Percentiles rank a stretch among this genome's conserved stretches.
phyloP scores from a whole-genome alignment of 2,329 filamentous ascomycete genomes.

The Aspergillus pseudotamarii region DNA sequence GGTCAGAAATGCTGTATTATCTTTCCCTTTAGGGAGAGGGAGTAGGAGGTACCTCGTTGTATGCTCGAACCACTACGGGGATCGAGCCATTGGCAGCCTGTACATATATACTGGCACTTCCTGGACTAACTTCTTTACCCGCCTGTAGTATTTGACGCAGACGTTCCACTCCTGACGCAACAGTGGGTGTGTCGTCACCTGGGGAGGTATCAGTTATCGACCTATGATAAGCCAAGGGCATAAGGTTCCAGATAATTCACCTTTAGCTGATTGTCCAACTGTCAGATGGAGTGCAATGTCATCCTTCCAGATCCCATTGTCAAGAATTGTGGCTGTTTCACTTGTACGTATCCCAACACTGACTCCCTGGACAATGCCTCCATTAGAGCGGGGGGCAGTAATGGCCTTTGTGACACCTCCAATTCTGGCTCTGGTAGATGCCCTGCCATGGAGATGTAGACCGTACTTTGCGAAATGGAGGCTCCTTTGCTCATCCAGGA shows the following conservation, averaged over 20 bases:
- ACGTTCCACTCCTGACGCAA: background rate
- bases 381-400: slow-evolving; percentile 54
- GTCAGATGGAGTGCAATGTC: slow-evolving; percentile 8
- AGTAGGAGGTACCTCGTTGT: background rate
- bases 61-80: slow-evolving; percentile 5
- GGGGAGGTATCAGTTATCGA: background rate
- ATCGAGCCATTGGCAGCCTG: slow-evolving; percentile 4
- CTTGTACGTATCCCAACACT: slow-evolving; percentile 56
- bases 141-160: background rate
- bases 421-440: slow-evolving; percentile 55
- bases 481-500: slow-evolving; percentile 30
- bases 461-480: slow-evolving; percentile 49
- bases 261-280: slow-evolving; percentile 3
- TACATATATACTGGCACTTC: background rate
- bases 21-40: background rate
- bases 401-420: slow-evolving; percentile 64
- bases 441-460: slow-evolving; percentile 54
- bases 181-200: background rate
- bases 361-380: slow-evolving; percentile 56
- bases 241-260: background rate
- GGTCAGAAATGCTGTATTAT: background rate
- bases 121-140: background rate
- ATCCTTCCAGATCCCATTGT: background rate
- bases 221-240: background rate
- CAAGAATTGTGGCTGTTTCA: background rate